These are phyloP conservation scores for Botrytis deweyae DNA, from an alignment of 2,329 filamentous ascomycete genomes.

Conservation along the genomic window DNA sequence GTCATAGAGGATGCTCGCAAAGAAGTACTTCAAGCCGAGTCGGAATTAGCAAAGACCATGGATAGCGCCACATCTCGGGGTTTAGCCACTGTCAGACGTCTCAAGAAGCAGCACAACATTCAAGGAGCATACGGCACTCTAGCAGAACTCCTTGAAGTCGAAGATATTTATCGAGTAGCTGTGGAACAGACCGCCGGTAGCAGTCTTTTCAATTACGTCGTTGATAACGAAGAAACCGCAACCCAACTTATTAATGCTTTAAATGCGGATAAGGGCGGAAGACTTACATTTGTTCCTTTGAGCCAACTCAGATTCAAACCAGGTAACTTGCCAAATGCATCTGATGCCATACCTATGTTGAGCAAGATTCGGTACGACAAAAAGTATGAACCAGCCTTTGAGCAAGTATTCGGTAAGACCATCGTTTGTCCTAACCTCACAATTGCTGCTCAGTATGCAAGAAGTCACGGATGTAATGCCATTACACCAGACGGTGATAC, in stretches of 20 bases:
- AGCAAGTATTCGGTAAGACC: slow-evolving; percentile 92
- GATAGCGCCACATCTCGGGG: slow-evolving; percentile 85
- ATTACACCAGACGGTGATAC: slow-evolving; percentile 95
- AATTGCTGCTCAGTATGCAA: slow-evolving; percentile 85
- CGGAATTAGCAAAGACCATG: slow-evolving; percentile 78
- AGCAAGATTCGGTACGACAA: slow-evolving; percentile 79
- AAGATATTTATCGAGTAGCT: slow-evolving; percentile 80
- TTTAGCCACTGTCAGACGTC: slow-evolving; percentile 78
- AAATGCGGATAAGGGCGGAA: slow-evolving; percentile 75
- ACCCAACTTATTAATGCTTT: slow-evolving; percentile 77
- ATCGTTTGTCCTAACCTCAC: slow-evolving; percentile 90
- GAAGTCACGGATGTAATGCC: slow-evolving; percentile 86
- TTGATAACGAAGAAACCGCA: slow-evolving; percentile 87
- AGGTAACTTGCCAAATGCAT: slow-evolving; percentile 77
- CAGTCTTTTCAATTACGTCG: slow-evolving; percentile 93
- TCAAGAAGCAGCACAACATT: slow-evolving; percentile 77
- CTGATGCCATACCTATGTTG: slow-evolving; percentile 83
- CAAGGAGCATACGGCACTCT: slow-evolving; percentile 89
- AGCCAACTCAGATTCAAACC: slow-evolving; percentile 72
- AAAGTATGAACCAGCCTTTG: slow-evolving; percentile 79
- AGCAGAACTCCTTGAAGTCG: slow-evolving; percentile 87
- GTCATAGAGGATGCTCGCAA: slow-evolving; percentile 72
- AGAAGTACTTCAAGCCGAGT: slow-evolving; percentile 76
- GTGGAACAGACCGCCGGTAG: slow-evolving; percentile 91
- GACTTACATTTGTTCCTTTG: slow-evolving; percentile 92